Conservation (phyloP, 129 eudicot genomes). For the Pittosporum tobira region DNA sequence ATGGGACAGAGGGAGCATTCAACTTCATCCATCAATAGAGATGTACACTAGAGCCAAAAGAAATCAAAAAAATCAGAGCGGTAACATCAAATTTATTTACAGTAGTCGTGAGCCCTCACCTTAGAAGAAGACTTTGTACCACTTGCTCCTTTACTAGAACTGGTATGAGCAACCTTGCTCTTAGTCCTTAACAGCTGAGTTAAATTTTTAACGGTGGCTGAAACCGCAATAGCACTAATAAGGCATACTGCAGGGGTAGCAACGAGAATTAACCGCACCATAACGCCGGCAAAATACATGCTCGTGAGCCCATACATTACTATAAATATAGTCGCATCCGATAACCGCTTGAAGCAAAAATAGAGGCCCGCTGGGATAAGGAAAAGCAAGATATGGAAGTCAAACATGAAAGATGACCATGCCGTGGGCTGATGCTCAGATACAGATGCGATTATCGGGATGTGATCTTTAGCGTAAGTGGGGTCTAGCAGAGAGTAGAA, state of each 20-base stretch:
- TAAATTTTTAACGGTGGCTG: slow-evolving; percentile 82
- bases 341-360: slow-evolving; percentile 86
- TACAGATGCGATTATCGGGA: slow-evolving; percentile 91
- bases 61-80: background rate
- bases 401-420: slow-evolving; percentile 99
- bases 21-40: background rate
- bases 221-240: slow-evolving; percentile 91
- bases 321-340: slow-evolving; percentile 93
- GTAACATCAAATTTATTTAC: background rate
- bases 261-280: slow-evolving; percentile 95
- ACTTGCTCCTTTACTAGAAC: slow-evolving; percentile 54
- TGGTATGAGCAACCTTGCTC: slow-evolving; percentile 34
- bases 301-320: slow-evolving; percentile 95
- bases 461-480: slow-evolving; percentile 92
- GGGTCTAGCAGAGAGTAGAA: slow-evolving; percentile 95
- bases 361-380: slow-evolving; percentile 63
- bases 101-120: slow-evolving; percentile 30
- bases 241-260: slow-evolving; percentile 96
- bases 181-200: slow-evolving; percentile 55
- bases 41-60: background rate
- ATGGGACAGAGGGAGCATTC: too few relatives aligned
- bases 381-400: slow-evolving; percentile 63
- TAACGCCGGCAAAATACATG: slow-evolving; percentile 56
- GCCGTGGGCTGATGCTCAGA: slow-evolving; percentile 98
- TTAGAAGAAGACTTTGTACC: slow-evolving; percentile 66